Evolutionary conservation across 2,329 filamentous ascomycete species (phyloP).

Genomic region (Pestalotiopsis sp.): DNA sequence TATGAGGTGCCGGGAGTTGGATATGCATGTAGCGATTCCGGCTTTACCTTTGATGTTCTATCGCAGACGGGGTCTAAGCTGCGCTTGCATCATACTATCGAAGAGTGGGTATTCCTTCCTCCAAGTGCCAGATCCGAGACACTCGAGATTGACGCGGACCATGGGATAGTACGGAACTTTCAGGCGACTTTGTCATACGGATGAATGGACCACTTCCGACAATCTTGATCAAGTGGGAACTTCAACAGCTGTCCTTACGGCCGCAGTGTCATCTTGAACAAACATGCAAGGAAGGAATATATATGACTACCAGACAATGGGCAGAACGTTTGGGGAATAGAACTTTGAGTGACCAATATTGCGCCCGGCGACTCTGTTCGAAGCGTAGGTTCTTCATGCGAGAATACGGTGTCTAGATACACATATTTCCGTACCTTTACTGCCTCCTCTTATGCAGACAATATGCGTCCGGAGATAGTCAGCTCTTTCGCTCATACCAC

Average conservation of each 20-base stretch:
- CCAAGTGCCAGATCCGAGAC: neutral
- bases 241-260: neutral
- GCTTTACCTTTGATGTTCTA: neutral
- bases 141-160: neutral
- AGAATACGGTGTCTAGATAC: too few species aligned
- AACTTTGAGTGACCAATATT: too few species aligned
- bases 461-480: too few species aligned
- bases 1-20: neutral
- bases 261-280: neutral
- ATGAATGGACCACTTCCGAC: neutral
- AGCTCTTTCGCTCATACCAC: too few species aligned
- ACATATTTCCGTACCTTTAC: too few species aligned
- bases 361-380: too few species aligned
- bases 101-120: neutral
- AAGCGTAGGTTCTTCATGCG: too few species aligned
- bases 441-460: too few species aligned
- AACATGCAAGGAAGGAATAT: too few species aligned
- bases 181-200: neutral
- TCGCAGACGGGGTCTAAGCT: neutral
- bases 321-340: too few species aligned
- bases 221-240: neutral
- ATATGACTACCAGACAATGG: too few species aligned
- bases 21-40: neutral
- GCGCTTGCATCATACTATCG: neutral
- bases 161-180: neutral